Evolutionary conservation across 345 rosid genomes (phyloP), one percentile per base, ranked within the genome.

Genomic region (Firmiana major): DNA sequence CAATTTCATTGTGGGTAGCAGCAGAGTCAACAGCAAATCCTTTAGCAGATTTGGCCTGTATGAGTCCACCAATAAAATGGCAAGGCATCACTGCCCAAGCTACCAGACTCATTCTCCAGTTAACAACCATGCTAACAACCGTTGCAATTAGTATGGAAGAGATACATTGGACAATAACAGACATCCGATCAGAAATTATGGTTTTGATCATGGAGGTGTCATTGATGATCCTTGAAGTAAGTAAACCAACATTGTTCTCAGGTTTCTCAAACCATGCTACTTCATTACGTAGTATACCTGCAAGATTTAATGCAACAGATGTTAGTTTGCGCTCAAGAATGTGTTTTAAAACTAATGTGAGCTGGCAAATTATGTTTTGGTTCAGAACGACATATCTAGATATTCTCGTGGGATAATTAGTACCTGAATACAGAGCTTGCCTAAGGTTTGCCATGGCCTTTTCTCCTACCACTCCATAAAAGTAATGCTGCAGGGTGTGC

Each of bases 71-170:
- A 24, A 91, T 86, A 86, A 91, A 91, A 82, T 91, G 92, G 82
- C 92, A 88, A 38, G 94, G 94, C 94, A 91, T 91, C 78, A 91
- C 92, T 21, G 94, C 94, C 94, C 91, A 89, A 63, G 92, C 87
- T 59, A 89, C 92, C 46, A 89, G 84, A 31, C 74, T 87, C 94
- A 91, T 91, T 72, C 88, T 86, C 91, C 92, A 89, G 69, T 84
- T 31, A 1, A 31, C 34, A 31, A 3, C 34, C 34, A 31, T 31
- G 34, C 34, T 42, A n/a, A 79, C 92, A 6, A 83, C 45, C 9
- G 91, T 91, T 42, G 92, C 94, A 6, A 88, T 91, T 73, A 88
- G 74, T 74, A 89, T 89, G 69, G 94, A 91, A 71, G 91, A 83
- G 77, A 91, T 77, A 71, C 92, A 89, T 73, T 89, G 90, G 60